Conservation (phyloP, 257 asterid species). For the Forsythia viridissima region DNA sequence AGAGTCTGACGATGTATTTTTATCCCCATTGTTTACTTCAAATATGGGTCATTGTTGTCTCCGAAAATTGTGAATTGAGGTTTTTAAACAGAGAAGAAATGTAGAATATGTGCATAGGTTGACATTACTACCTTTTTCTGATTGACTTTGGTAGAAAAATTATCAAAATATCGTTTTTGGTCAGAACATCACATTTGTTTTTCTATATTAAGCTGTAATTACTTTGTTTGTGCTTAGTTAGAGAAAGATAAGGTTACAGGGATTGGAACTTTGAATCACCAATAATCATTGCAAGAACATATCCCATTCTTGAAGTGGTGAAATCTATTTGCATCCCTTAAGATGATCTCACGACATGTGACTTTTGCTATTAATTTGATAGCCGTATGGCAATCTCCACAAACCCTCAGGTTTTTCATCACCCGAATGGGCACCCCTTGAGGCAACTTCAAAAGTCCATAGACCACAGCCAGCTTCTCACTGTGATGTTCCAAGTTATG, state of each 20-base stretch:
- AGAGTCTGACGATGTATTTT: slow-evolving; percentile 3
- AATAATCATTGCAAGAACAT: too few relatives aligned
- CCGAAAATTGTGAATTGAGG: slow-evolving; percentile 13
- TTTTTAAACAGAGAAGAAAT: slow-evolving; percentile 16
- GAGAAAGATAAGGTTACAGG: too few relatives aligned
- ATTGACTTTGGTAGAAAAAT: not conserved
- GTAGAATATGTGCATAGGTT: slow-evolving; percentile 3
- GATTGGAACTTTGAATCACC: too few relatives aligned
- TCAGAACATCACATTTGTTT: not conserved
- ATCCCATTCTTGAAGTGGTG: too few relatives aligned
- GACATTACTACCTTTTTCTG: not conserved
- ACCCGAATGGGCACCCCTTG: too few relatives aligned
- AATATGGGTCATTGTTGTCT: not conserved
- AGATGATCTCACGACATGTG: slow-evolving; percentile 30
- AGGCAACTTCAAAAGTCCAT: too few relatives aligned
- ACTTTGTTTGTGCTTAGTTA: too few relatives aligned
- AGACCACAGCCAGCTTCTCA: too few relatives aligned
- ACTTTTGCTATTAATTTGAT: slow-evolving; percentile 50
- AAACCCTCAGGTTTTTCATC: too few relatives aligned
- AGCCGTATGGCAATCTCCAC: not conserved
- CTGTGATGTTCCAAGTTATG: too few relatives aligned
- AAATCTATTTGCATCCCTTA: not conserved
- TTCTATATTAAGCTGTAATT: not conserved
- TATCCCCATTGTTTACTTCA: not conserved
- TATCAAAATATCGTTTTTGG: not conserved